A percentile compares a stretch with the other conserved stretches of the same genome.
Evolutionary conservation across 2,329 filamentous ascomycete genomes (phyloP).

Genomic region (Apiospora phragmitis): DNA sequence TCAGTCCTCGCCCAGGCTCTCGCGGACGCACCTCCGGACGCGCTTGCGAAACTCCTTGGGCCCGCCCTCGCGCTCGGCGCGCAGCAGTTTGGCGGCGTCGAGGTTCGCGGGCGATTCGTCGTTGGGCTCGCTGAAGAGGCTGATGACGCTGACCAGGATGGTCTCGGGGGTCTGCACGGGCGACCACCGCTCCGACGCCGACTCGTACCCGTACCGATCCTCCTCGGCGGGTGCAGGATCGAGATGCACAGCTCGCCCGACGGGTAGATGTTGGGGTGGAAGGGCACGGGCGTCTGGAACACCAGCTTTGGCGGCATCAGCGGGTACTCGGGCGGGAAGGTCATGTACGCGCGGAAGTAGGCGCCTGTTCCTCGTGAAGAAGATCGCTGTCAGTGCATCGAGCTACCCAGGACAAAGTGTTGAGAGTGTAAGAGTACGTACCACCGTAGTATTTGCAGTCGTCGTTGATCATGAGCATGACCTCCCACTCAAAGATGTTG

Average conservation of each 20-base stretch:
- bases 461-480: conserved; percentile 97
- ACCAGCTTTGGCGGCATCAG: conserved; percentile 85
- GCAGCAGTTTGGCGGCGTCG: conserved; percentile 85
- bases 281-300: conserved; percentile 80
- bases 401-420: not conserved
- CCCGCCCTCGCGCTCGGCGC: conserved; percentile 68
- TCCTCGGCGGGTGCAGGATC: conserved; percentile 92
- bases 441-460: conserved; percentile 93
- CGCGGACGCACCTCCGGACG: conserved; percentile 76
- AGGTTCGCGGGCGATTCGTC: conserved; percentile 95
- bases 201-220: conserved; percentile 92
- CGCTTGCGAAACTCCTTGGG: conserved; percentile 74
- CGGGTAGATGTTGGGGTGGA: conserved; percentile 93
- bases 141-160: conserved; percentile 89
- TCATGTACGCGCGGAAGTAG: conserved; percentile 83
- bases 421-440: conserved; percentile 41
- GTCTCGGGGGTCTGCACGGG: conserved; percentile 95
- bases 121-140: conserved; percentile 88
- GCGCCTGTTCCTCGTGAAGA: conserved; percentile 62
- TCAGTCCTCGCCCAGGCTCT: conserved; percentile 75
- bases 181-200: conserved; percentile 85
- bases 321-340: conserved; percentile 84
- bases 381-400: not conserved
- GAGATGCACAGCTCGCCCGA: conserved; percentile 92
- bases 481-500: conserved; percentile 97